Conservation (phyloP, 1,284 basidiomycete genomes). For the Cutaneotrichosporon spelunceum region DNA sequence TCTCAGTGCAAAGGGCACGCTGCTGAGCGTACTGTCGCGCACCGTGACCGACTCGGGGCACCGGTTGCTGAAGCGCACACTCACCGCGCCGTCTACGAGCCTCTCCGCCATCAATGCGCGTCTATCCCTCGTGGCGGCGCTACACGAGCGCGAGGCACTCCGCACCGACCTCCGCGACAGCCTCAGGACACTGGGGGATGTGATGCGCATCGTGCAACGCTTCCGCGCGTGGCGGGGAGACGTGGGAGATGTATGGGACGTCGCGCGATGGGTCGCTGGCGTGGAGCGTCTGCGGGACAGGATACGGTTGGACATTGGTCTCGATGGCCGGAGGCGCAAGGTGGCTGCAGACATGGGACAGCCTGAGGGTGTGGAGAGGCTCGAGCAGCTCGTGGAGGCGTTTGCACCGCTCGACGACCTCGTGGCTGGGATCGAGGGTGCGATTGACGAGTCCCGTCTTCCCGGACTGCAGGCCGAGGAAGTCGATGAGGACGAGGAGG, state of each 20-base stretch:
- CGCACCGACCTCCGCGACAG: conserved; percentile 63
- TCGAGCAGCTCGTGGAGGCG: conserved; percentile 57
- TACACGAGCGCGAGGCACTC: conserved; percentile 64
- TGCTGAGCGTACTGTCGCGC: conserved; percentile 72
- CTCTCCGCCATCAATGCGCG: conserved; percentile 67
- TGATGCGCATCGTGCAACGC: conserved; percentile 72
- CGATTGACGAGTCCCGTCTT: conserved; percentile 54
- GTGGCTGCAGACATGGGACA: conserved; percentile 12
- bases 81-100: conserved; percentile 67
- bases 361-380: conserved; percentile 23
- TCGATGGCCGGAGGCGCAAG: conserved; percentile 10
- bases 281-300: conserved; percentile 30
- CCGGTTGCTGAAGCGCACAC: conserved; percentile 60
- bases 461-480: conserved; percentile 28
- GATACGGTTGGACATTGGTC: conserved; percentile 18
- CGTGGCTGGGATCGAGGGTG: conserved; percentile 60
- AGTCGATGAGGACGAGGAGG: conserved; percentile 26
- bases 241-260: conserved; percentile 55
- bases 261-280: conserved; percentile 36
- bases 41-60: conserved; percentile 78
- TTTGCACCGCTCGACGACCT: conserved; percentile 61
- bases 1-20: conserved; percentile 56
- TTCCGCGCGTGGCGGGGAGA: conserved; percentile 70
- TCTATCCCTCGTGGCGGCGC: conserved; percentile 74
- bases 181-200: conserved; percentile 66